Evolutionary conservation across 2,329 filamentous ascomycete genomes (phyloP).

Genomic region (Clathrospora elynae): DNA sequence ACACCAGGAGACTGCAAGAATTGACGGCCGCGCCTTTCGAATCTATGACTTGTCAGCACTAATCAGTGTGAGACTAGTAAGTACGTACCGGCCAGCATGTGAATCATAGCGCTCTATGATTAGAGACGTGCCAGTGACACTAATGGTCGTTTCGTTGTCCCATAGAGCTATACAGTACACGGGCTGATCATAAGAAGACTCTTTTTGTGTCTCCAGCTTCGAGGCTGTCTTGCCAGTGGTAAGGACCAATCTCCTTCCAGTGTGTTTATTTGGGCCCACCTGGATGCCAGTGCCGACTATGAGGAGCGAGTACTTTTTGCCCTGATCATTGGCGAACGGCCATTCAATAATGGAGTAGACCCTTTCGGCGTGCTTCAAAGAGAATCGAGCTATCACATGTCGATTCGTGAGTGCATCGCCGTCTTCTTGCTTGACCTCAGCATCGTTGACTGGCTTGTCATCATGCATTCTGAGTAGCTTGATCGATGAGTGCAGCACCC

Average conservation of each 20-base stretch:
- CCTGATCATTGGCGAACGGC: constrained; percentile 60
- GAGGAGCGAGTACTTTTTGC: constrained; percentile 66
- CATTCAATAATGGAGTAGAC: constrained; percentile 69
- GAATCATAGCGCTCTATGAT: constrained; percentile 39
- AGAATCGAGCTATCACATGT: constrained; percentile 57
- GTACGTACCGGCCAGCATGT: constrained; percentile 24
- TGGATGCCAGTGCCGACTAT: constrained; percentile 59
- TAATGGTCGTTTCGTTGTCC: constrained; percentile 32
- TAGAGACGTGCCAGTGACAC: constrained; percentile 33
- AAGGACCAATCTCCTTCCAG: constrained; percentile 39
- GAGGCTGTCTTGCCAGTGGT: constrained; percentile 47
- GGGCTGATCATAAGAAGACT: constrained; percentile 36
- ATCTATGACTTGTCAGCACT: no score
- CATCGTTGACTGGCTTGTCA: constrained; percentile 21
- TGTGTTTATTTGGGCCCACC: constrained; percentile 22
- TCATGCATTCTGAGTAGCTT: constrained; percentile 33
- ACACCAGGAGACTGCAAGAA: constrained; percentile 59
- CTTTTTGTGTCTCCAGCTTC: constrained; percentile 57
- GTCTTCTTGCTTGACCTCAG: constrained; percentile 33
- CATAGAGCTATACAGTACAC: constrained; percentile 42
- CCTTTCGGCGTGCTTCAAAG: constrained; percentile 62
- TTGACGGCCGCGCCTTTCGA: no score
- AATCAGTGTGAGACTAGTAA: no score
- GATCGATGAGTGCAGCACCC: constrained; percentile 46
- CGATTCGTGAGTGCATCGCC: constrained; percentile 40